phyloP scores from a whole-genome alignment of 129 eudicot genomes.

The Erigeron canadensis region DNA sequence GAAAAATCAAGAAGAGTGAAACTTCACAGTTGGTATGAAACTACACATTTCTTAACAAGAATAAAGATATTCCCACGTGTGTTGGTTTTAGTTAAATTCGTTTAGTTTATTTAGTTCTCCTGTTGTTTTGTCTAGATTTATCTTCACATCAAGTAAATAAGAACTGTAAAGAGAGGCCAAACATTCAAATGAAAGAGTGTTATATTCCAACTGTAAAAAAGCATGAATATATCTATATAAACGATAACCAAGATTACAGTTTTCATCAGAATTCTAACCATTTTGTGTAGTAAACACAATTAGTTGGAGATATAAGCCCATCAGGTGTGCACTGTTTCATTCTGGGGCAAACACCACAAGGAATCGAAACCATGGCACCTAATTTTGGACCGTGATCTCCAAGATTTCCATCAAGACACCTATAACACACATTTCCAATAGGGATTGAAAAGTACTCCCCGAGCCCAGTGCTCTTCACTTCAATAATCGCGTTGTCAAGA shows the following conservation, averaged over 20 bases:
- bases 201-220: background rate
- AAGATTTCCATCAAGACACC: conserved; percentile 28
- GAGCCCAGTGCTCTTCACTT: conserved; percentile 69
- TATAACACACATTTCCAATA: conserved; percentile 58
- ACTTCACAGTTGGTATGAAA: conserved; percentile 33
- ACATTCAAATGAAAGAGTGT: background rate
- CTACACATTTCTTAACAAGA: conserved; percentile 21
- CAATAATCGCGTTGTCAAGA: conserved; percentile 57
- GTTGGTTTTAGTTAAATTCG: background rate
- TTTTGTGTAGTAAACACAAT: conserved; percentile 54
- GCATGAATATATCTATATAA: background rate
- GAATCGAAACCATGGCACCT: conserved; percentile 58
- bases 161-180: background rate
- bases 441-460: conserved; percentile 60
- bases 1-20: conserved; percentile 70
- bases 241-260: background rate
- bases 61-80: background rate
- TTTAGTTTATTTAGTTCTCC: conserved; percentile 3
- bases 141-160: conserved; percentile 15
- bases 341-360: conserved; percentile 73
- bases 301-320: conserved; percentile 38
- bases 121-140: background rate
- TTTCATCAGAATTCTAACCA: conserved; percentile 62
- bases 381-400: conserved; percentile 18
- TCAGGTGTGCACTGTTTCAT: conserved; percentile 32